These are phyloP conservation scores for Neurospora sp. DNA, from an alignment of 495 filamentous ascomycete genomes.

Conservation along the genomic window DNA sequence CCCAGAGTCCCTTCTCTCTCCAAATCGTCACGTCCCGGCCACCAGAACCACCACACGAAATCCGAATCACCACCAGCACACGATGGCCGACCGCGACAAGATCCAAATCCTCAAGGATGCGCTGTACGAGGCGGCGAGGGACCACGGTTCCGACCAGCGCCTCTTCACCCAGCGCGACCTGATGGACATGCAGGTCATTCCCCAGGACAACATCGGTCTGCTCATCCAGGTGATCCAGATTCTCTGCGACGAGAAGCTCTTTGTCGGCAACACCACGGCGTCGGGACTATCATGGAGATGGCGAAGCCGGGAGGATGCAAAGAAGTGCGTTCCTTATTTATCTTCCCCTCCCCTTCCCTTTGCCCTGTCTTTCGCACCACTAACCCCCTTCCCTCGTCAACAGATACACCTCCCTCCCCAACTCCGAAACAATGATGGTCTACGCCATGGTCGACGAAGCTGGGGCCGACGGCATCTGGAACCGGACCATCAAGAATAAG, in stretches of 20 bases:
- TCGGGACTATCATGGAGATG: constrained; percentile 54
- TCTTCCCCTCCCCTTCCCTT: background rate
- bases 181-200: constrained; percentile 48
- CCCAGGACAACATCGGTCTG: constrained; percentile 44
- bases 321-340: constrained; percentile 44
- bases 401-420: constrained; percentile 55
- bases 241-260: constrained; percentile 56
- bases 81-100: constrained; percentile 11
- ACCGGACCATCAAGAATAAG: constrained; percentile 61
- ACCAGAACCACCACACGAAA: background rate
- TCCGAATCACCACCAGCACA: constrained; percentile 7
- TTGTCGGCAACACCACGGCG: constrained; percentile 48
- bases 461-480: constrained; percentile 78
- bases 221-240: constrained; percentile 52
- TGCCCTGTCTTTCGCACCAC: background rate
- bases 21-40: background rate
- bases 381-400: background rate
- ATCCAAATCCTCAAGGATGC: constrained; percentile 22
- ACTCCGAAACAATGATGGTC: constrained; percentile 63
- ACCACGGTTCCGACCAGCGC: constrained; percentile 34
- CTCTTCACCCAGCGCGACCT: constrained; percentile 61
- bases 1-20: background rate
- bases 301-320: constrained; percentile 56
- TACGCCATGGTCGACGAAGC: constrained; percentile 79
- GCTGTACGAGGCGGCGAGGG: constrained; percentile 21